These are phyloP conservation scores for Rhynchosporium agropyri DNA, from an alignment of 2,329 filamentous ascomycete genomes.

Conservation along the genomic window DNA sequence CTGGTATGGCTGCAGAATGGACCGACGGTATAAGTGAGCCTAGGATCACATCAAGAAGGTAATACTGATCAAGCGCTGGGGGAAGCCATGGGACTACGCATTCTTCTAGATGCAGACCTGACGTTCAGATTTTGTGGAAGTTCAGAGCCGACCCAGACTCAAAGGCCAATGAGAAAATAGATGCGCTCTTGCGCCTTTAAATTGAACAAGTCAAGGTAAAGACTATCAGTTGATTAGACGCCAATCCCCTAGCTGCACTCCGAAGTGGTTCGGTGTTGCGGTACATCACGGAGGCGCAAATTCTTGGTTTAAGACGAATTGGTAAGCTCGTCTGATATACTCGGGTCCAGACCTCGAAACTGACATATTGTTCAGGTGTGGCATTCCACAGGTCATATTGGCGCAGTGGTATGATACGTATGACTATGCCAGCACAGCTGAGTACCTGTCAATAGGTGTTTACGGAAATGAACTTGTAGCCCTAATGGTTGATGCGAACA, in stretches of 20 bases:
- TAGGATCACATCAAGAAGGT: background rate
- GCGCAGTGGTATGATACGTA: background rate
- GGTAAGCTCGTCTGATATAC: background rate
- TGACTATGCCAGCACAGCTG: background rate
- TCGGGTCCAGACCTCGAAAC: background rate
- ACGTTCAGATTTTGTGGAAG: background rate
- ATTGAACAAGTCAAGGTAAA: background rate
- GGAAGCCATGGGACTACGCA: background rate
- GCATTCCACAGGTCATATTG: background rate
- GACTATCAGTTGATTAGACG: background rate
- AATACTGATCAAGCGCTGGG: background rate
- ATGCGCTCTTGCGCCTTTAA: background rate
- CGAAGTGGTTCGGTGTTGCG: background rate
- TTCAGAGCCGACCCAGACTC: background rate
- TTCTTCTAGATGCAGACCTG: background rate
- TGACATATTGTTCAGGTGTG: background rate
- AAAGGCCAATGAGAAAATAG: background rate
- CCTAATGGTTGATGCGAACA: background rate
- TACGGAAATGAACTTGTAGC: background rate
- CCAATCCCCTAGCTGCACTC: background rate
- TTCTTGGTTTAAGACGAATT: background rate
- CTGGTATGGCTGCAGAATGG: background rate
- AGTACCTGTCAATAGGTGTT: background rate
- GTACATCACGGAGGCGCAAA: background rate
- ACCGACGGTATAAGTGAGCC: background rate